Conservation (phyloP, 75 land plant genomes). For the Larix kaempferi region DNA sequence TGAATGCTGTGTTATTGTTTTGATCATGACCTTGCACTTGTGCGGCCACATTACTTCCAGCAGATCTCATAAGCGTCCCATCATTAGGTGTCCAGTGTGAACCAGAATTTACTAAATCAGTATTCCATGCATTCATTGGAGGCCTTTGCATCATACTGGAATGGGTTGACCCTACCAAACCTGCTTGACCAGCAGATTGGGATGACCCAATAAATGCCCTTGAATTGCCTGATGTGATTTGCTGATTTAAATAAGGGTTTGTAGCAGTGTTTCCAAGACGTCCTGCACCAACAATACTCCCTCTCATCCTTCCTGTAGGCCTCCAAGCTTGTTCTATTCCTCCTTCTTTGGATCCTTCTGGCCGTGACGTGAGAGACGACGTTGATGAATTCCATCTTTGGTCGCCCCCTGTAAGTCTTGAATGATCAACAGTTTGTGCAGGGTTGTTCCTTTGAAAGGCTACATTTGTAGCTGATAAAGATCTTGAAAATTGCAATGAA, state of each 20-base stretch:
- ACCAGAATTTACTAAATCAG: neutral
- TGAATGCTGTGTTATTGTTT: neutral
- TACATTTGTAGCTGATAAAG: slow-evolving; percentile 7
- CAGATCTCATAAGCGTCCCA: slow-evolving; percentile 9
- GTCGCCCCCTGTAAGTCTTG: slow-evolving; percentile 13
- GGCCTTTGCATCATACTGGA: slow-evolving; percentile 7
- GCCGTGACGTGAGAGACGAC: neutral
- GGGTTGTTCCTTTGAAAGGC: neutral
- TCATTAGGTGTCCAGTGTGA: slow-evolving; percentile 1
- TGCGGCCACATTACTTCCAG: slow-evolving; percentile 4
- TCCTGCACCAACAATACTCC: slow-evolving; percentile 25
- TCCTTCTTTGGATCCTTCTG: slow-evolving; percentile 9
- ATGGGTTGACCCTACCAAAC: neutral
- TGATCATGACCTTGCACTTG: slow-evolving; percentile 6
- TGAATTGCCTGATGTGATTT: neutral
- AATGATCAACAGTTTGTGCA: slow-evolving; percentile 8
- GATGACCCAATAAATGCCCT: slow-evolving; percentile 7
- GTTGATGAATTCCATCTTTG: slow-evolving; percentile 9
- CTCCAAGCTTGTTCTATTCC: slow-evolving; percentile 41
- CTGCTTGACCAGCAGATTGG: neutral
- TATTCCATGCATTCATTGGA: neutral
- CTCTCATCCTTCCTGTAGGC: slow-evolving; percentile 68
- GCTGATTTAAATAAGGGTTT: slow-evolving; percentile 10
- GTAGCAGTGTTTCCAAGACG: slow-evolving; percentile 1
- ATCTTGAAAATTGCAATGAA: slow-evolving; percentile 3